Base-by-base conservation (phyloP, 2,329 filamentous ascomycete species). In the Alternaria novae-zelandiae region DNA sequence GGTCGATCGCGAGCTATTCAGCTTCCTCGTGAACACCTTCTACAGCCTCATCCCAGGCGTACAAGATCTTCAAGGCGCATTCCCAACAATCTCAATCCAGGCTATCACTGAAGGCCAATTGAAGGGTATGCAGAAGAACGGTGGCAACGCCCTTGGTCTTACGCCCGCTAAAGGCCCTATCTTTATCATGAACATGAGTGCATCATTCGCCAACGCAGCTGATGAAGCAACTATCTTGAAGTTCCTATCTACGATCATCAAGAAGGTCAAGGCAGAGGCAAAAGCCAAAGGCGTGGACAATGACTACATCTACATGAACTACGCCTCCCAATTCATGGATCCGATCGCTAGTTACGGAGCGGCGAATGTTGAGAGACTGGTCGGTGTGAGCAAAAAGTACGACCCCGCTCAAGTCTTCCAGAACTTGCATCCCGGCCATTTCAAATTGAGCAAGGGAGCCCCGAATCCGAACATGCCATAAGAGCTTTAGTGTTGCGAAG, bases 361-460 rank as follows among this genome's bases (percentile, higher is more conserved):
- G 20, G 66, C 61, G 6, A 84, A 81, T 57, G 57, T 74, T 44
- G 58, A 69, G 46, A 72, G 68, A n/a, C 62, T 84, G 60, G 66
- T 69, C 56, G 60, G 62, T 12, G 71, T 83, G 5, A 75, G 76
- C 10, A 66, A 59, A 32, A 77, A 74, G 59, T 83, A 82, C 60
- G 82, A 84, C 66, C 80, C 82, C 3, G 61, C 63, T 6, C 69
- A 72, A 4, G 73, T 83, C 1, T 83, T 81, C 60, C 80, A 83
- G 68, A 78, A 51, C 25, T 64, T 81, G 51, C 72, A 79, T 17
- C 59, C 63, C 3, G 51, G 55, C 15, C 41, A 61, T 6, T 65
- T 65, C 51, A 61, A 63, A 7, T 20, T 95, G 87, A 44, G 91
- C 90, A 78, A 98, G 96, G 0, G 59, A 12, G 53, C 59, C 6